Conservation (phyloP, 495 filamentous ascomycete species). For the Hyaloscypha hepaticicola region DNA sequence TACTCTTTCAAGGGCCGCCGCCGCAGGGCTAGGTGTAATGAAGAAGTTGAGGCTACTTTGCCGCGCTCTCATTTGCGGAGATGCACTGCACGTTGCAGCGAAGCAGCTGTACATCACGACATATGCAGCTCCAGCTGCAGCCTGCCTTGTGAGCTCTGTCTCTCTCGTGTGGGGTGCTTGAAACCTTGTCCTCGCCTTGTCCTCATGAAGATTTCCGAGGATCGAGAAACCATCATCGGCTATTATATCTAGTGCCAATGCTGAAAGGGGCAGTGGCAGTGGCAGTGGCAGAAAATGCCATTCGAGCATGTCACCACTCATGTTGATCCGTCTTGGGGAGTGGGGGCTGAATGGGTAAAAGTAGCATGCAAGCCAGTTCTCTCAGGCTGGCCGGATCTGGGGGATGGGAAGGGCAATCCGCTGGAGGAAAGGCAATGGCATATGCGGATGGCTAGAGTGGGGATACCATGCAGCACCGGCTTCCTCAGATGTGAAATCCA, state of each 20-base stretch:
- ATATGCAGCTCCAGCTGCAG: conserved; percentile 19
- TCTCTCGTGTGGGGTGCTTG: conserved; percentile 18
- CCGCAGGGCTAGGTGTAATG: neutral
- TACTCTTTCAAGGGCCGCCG: neutral
- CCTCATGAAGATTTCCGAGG: neutral
- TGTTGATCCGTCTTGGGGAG: neutral
- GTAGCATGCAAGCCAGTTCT: neutral
- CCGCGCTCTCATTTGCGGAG: conserved; percentile 9
- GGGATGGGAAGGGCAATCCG: neutral
- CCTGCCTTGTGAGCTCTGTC: neutral
- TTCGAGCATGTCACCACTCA: neutral
- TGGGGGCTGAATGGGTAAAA: neutral
- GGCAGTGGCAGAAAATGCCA: neutral
- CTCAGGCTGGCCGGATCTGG: neutral
- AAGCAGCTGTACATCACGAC: conserved; percentile 24
- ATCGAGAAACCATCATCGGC: conserved; percentile 5
- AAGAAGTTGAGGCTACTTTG: conserved; percentile 12
- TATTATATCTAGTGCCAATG: neutral
- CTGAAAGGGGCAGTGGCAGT: neutral
- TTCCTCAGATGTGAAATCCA: conserved; percentile 15
- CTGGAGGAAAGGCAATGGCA: neutral
- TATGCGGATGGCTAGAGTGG: neutral
- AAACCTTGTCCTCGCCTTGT: conserved; percentile 3
- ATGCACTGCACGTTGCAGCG: conserved; percentile 9
- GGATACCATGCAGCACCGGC: neutral